phyloP scores from a whole-genome alignment of 768 basidiomycete genomes.

The Auricularia sp. region DNA sequence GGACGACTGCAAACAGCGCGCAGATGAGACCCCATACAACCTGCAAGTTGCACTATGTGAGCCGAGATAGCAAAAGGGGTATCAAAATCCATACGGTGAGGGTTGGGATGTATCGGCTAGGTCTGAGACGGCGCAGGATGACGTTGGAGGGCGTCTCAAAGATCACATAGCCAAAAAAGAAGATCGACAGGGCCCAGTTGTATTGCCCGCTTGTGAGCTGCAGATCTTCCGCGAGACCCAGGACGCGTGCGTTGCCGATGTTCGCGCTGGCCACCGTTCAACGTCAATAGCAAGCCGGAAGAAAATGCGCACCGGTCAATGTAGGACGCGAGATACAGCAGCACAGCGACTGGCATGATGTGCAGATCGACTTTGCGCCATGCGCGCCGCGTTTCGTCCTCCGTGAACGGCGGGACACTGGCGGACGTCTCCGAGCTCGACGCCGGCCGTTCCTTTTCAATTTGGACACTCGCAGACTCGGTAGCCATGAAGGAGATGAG shows the following conservation, averaged over 20 bases:
- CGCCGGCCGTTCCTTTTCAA: too few relatives aligned
- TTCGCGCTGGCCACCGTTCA: slow-evolving; percentile 15
- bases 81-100: neutral
- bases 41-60: slow-evolving; percentile 6
- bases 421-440: too few relatives aligned
- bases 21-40: slow-evolving; percentile 25
- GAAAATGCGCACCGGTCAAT: neutral
- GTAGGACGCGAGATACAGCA: slow-evolving; percentile 10
- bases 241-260: slow-evolving; percentile 24
- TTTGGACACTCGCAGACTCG: too few relatives aligned
- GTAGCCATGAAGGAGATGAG: too few relatives aligned
- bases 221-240: slow-evolving; percentile 17
- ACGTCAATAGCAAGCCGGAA: neutral
- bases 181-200: slow-evolving; percentile 10
- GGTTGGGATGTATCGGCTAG: slow-evolving; percentile 9
- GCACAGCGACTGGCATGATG: slow-evolving; percentile 10
- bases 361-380: slow-evolving; percentile 14
- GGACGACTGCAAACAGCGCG: slow-evolving; percentile 18
- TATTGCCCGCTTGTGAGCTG: slow-evolving; percentile 13
- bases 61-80: neutral
- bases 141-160: slow-evolving; percentile 21
- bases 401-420: neutral
- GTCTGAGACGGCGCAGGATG: slow-evolving; percentile 14
- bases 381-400: slow-evolving; percentile 4
- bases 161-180: slow-evolving; percentile 15